Evolutionary conservation across 2,329 filamentous ascomycete species (phyloP).

Genomic region (Hyphodiscus sp.): DNA sequence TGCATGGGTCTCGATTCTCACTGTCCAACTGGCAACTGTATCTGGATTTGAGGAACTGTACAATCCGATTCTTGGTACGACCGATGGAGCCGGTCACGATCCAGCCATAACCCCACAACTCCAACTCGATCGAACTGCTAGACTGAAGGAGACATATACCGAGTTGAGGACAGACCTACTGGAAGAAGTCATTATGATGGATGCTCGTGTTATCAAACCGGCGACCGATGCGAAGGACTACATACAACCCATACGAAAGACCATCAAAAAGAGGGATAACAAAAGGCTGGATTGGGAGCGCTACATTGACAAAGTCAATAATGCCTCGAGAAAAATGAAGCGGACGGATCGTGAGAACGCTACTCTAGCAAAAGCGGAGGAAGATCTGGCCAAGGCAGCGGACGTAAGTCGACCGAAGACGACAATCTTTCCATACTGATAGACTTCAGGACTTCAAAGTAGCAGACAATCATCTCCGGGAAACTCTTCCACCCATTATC

Average conservation of each 20-base stretch:
- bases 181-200: slow-evolving; percentile 65
- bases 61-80: slow-evolving; percentile 65
- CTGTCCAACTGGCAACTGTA: slow-evolving; percentile 59
- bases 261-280: slow-evolving; percentile 79
- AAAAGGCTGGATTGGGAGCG: slow-evolving; percentile 77
- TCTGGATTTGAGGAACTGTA: slow-evolving; percentile 68
- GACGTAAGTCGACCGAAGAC: slow-evolving; percentile 41
- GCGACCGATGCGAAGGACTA: slow-evolving; percentile 62
- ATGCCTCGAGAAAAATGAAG: slow-evolving; percentile 61
- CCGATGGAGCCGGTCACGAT: slow-evolving; percentile 48
- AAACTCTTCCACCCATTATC: slow-evolving; percentile 65
- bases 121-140: slow-evolving; percentile 58
- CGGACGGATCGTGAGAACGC: slow-evolving; percentile 68
- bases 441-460: slow-evolving; percentile 58
- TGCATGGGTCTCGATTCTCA: slow-evolving; percentile 67
- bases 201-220: slow-evolving; percentile 62
- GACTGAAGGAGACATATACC: slow-evolving; percentile 59
- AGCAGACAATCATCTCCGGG: slow-evolving; percentile 67
- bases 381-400: slow-evolving; percentile 57
- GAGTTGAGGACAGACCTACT: slow-evolving; percentile 66
- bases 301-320: slow-evolving; percentile 64
- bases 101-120: slow-evolving; percentile 54
- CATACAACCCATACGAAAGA: slow-evolving; percentile 69
- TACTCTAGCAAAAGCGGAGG: slow-evolving; percentile 63
- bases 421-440: slow-evolving; percentile 14